Percentiles rank a stretch among this genome's conserved stretches.
These are phyloP conservation scores for Zanthoxylum bungeanum DNA, from an alignment of 345 rosid genomes.

Conservation along the genomic window DNA sequence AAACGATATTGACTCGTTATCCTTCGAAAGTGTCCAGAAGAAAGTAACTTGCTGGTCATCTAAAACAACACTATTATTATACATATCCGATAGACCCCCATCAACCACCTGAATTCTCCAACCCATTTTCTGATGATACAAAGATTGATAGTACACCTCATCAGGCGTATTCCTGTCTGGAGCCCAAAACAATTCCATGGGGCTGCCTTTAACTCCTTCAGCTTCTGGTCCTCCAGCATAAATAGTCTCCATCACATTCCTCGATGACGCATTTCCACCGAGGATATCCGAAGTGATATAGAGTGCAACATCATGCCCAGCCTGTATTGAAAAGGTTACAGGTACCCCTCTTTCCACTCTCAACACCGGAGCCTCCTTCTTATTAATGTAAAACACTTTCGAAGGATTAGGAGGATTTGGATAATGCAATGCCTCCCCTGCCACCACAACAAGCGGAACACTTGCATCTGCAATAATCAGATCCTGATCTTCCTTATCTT, in stretches of 20 bases:
- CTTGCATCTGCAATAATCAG: slow-evolving; percentile 53
- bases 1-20: slow-evolving; percentile 65
- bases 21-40: slow-evolving; percentile 76
- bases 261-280: slow-evolving; percentile 87
- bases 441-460: slow-evolving; percentile 48
- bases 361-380: slow-evolving; percentile 69
- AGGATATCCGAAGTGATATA: slow-evolving; percentile 82
- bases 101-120: slow-evolving; percentile 97
- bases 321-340: slow-evolving; percentile 58
- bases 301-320: slow-evolving; percentile 72
- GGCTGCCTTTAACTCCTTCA: slow-evolving; percentile 78
- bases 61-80: slow-evolving; percentile 78
- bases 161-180: slow-evolving; percentile 94
- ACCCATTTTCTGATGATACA: slow-evolving; percentile 86
- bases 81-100: slow-evolving; percentile 95
- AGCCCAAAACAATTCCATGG: slow-evolving; percentile 73
- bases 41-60: slow-evolving; percentile 96
- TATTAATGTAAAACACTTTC: slow-evolving; percentile 63
- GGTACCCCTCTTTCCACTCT: slow-evolving; percentile 79
- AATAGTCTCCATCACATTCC: slow-evolving; percentile 70
- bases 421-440: slow-evolving; percentile 46
- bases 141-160: slow-evolving; percentile 80
- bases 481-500: slow-evolving; percentile 69
- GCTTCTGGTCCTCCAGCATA: slow-evolving; percentile 92
- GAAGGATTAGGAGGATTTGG: slow-evolving; percentile 66